Evolutionary conservation across 2,329 filamentous ascomycete species (phyloP).

Genomic region (Aspergillus sp.): DNA sequence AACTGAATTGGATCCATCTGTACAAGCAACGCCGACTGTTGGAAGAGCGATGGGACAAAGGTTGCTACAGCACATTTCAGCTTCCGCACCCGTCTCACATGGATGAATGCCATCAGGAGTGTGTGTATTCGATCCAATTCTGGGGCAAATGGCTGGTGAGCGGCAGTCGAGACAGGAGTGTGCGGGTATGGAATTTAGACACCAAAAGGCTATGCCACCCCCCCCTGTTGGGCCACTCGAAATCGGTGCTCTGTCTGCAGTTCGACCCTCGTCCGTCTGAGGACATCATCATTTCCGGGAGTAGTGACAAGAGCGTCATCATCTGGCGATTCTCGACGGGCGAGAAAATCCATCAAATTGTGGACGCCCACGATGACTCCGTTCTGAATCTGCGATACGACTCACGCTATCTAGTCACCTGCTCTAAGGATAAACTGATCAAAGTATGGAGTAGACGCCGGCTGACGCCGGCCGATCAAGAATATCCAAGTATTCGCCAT

Average conservation of each 20-base stretch:
- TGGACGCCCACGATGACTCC: slow-evolving; percentile 79
- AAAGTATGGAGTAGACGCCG: slow-evolving; percentile 87
- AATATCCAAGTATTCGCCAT: slow-evolving; percentile 46
- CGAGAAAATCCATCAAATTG: slow-evolving; percentile 72
- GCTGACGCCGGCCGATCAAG: slow-evolving; percentile 51
- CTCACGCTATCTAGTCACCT: slow-evolving; percentile 86
- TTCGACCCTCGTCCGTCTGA: slow-evolving; percentile 87
- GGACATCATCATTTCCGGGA: slow-evolving; percentile 92
- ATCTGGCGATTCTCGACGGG: slow-evolving; percentile 94
- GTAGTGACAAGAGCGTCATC: slow-evolving; percentile 87
- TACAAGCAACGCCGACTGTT: slow-evolving; percentile 83
- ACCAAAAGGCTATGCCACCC: slow-evolving; percentile 72
- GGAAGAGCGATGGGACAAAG: slow-evolving; percentile 88
- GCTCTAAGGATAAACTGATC: slow-evolving; percentile 95
- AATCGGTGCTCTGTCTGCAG: slow-evolving; percentile 90
- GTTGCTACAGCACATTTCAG: slow-evolving; percentile 81
- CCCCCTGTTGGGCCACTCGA: slow-evolving; percentile 74
- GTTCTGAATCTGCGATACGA: slow-evolving; percentile 94
- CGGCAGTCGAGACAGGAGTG: slow-evolving; percentile 82
- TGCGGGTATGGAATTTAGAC: slow-evolving; percentile 87
- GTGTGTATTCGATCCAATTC: slow-evolving; percentile 93
- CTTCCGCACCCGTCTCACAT: slow-evolving; percentile 79
- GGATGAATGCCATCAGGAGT: slow-evolving; percentile 83
- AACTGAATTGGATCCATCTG: slow-evolving; percentile 88
- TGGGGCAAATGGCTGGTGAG: slow-evolving; percentile 83